Percentiles rank a stretch among this genome's conserved stretches.
Conservation (phyloP, 768 basidiomycete species). For the Collybia mongolica region DNA sequence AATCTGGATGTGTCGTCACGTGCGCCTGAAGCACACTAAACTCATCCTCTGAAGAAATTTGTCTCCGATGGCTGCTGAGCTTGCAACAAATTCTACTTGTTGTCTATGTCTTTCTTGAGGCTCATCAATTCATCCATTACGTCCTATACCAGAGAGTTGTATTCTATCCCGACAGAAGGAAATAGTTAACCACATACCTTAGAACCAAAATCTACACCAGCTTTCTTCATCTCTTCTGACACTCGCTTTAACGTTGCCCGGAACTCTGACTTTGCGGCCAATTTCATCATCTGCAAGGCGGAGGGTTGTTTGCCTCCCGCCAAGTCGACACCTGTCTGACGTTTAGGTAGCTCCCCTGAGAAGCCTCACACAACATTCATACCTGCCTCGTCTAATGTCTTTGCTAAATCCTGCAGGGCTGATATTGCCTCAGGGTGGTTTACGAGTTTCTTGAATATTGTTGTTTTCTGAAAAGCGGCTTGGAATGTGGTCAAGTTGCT, state of each 20-base stretch:
- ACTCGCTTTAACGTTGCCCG: slow-evolving; percentile 43
- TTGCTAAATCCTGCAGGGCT: slow-evolving; percentile 44
- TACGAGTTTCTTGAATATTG: slow-evolving; percentile 45
- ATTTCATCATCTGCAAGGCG: slow-evolving; percentile 50
- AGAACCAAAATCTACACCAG: slow-evolving; percentile 57
- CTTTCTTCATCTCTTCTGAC: slow-evolving; percentile 50
- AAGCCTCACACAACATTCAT: slow-evolving; percentile 5
- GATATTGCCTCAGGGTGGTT: slow-evolving; percentile 48
- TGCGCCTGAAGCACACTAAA: no score
- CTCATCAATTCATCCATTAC: slow-evolving; percentile 42
- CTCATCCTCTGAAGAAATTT: not conserved
- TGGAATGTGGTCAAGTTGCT: slow-evolving; percentile 31
- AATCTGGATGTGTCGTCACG: not conserved
- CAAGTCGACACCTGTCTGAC: slow-evolving; percentile 45
- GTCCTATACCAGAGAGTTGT: slow-evolving; percentile 32
- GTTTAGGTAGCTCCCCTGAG: not conserved
- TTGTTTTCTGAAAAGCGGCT: slow-evolving; percentile 42
- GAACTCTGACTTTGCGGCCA: slow-evolving; percentile 54
- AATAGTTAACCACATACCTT: no score
- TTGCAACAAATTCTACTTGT: no score
- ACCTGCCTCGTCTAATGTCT: slow-evolving; percentile 51
- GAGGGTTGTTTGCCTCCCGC: slow-evolving; percentile 43
- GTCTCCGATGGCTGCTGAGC: not conserved
- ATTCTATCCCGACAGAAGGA: no score
- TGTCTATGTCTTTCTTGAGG: slow-evolving; percentile 17